phyloP scores from a whole-genome alignment of 345 rosid species.

The Syzygium jambos region DNA sequence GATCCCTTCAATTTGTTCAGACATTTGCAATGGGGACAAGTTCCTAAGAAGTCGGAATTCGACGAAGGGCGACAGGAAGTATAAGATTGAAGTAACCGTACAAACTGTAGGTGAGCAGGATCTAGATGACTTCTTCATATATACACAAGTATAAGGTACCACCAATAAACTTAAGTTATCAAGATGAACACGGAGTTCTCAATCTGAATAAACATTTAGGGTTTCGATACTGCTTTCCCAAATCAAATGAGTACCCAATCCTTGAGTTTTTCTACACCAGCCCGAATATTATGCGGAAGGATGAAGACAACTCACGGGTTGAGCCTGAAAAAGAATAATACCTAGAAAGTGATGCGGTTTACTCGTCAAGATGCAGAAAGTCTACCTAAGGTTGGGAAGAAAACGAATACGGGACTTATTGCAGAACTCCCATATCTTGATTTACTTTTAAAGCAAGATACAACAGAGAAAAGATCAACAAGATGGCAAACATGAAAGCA shows the following conservation, averaged over 20 bases:
- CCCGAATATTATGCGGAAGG: background rate
- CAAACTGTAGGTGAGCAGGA: background rate
- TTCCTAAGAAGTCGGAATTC: background rate
- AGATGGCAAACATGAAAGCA: background rate
- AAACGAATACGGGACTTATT: background rate
- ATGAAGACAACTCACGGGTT: background rate
- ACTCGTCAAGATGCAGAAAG: background rate
- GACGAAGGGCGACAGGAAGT: background rate
- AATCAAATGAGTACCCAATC: background rate
- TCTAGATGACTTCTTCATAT: background rate
- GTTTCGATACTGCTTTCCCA: background rate
- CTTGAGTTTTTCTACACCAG: background rate
- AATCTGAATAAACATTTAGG: background rate
- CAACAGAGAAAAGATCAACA: background rate
- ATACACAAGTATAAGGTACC: background rate
- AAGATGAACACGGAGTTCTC: background rate
- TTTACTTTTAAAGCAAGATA: background rate
- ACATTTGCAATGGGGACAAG: background rate
- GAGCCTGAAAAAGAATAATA: background rate
- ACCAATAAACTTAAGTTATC: background rate
- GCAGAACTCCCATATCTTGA: background rate
- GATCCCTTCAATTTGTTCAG: background rate
- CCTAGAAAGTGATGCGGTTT: background rate
- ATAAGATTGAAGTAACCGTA: background rate
- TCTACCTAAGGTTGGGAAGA: background rate